A percentile compares a stretch with the other conserved stretches of the same genome.
Evolutionary conservation across 2,329 filamentous ascomycete genomes (phyloP).

Genomic region (Thermothelomyces thermophilus): DNA sequence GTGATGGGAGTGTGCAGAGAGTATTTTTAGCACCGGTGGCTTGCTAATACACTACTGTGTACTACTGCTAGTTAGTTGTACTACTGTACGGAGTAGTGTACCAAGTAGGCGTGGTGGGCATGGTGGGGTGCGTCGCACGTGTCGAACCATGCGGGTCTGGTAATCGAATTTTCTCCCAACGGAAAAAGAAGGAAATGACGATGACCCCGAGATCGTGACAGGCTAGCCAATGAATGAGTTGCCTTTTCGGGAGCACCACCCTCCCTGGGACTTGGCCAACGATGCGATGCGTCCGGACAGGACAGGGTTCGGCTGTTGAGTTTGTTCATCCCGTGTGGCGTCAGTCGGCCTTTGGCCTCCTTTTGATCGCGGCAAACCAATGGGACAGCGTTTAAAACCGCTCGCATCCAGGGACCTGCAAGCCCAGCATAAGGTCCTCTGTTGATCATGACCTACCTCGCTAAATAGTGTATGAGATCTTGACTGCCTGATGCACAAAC

Average conservation of each 20-base stretch:
- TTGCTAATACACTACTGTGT: too few species aligned
- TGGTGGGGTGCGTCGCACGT: conserved; percentile 12
- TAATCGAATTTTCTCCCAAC: conserved; percentile 12
- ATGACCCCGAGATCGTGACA: conserved; percentile 13
- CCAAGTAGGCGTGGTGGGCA: neutral
- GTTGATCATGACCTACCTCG: too few species aligned
- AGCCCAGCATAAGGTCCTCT: too few species aligned
- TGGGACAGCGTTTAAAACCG: too few species aligned
- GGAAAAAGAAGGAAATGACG: conserved; percentile 18
- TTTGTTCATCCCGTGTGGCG: neutral
- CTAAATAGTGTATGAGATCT: too few species aligned
- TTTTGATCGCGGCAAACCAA: too few species aligned
- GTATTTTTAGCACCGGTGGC: conserved; percentile 15
- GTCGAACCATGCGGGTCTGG: conserved; percentile 15
- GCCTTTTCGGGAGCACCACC: neutral
- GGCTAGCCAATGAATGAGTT: neutral
- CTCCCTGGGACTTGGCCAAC: neutral
- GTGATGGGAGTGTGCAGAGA: neutral
- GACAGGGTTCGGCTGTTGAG: neutral
- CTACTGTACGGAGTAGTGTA: too few species aligned
- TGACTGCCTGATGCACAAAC: too few species aligned
- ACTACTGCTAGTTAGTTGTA: too few species aligned
- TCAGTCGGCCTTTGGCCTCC: too few species aligned
- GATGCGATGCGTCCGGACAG: neutral
- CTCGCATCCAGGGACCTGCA: too few species aligned